Conservation (phyloP, 2,329 filamentous ascomycete genomes). For the Magnaporthiopsis rhizophila region DNA sequence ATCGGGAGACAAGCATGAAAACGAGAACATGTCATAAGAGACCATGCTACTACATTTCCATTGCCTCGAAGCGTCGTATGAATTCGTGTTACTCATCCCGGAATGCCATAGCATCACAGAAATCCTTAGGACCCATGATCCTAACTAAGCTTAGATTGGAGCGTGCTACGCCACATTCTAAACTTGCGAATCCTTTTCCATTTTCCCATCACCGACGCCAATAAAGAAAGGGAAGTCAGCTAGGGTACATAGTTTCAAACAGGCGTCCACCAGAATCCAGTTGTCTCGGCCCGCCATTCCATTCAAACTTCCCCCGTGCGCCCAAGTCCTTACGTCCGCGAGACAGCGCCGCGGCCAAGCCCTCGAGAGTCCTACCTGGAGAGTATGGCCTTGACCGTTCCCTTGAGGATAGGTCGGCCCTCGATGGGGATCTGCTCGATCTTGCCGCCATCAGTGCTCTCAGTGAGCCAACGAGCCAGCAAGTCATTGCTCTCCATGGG, state of each 20-base stretch:
- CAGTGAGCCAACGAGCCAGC: constrained; percentile 64
- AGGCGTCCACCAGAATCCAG: not conserved
- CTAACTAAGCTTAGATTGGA: not conserved
- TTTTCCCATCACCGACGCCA: not conserved
- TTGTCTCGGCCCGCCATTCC: not conserved
- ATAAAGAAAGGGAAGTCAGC: not conserved
- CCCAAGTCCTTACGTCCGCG: not conserved
- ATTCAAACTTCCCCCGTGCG: not conserved
- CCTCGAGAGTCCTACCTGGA: constrained; percentile 26
- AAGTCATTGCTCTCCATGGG: constrained; percentile 92
- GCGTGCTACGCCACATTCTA: not conserved
- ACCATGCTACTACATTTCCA: no score
- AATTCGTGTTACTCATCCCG: no score
- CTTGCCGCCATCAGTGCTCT: constrained; percentile 43
- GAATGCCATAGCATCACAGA: no score
- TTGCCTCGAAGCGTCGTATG: no score
- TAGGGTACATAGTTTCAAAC: not conserved
- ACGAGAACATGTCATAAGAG: no score
- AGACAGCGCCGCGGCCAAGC: not conserved
- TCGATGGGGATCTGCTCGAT: constrained; percentile 43
- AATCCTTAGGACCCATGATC: no score
- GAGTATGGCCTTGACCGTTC: constrained; percentile 39
- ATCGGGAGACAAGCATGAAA: no score
- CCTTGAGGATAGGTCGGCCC: constrained; percentile 38
- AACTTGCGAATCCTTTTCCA: not conserved